Evolutionary conservation across 2,329 filamentous ascomycete species (phyloP).

Genomic region (Pseudogymnoascus sp.): DNA sequence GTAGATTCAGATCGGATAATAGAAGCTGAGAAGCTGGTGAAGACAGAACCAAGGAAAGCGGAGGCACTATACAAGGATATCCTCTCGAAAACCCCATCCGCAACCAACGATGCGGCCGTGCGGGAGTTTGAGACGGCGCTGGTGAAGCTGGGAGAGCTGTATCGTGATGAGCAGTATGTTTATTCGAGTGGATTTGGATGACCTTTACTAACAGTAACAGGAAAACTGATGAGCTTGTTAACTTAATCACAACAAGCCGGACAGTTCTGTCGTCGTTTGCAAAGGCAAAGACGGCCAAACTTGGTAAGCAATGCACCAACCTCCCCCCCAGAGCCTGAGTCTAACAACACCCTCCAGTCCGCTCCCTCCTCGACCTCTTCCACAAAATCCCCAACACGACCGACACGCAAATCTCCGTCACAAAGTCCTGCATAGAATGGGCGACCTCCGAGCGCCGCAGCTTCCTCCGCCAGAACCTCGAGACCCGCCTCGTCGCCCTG

Average conservation of each 20-base stretch:
- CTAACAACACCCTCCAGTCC: slow-evolving; percentile 48
- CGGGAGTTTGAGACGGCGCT: slow-evolving; percentile 87
- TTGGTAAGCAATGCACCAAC: slow-evolving; percentile 54
- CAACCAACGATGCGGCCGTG: slow-evolving; percentile 73
- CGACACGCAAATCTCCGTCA: slow-evolving; percentile 89
- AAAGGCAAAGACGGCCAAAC: slow-evolving; percentile 96
- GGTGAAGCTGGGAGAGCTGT: slow-evolving; percentile 82
- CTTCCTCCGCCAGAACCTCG: slow-evolving; percentile 95
- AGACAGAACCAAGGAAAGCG: slow-evolving; percentile 73
- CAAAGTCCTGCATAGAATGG: slow-evolving; percentile 99
- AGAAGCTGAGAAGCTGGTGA: slow-evolving; percentile 78
- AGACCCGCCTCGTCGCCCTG: slow-evolving; percentile 85
- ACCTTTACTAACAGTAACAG: slow-evolving; percentile 36
- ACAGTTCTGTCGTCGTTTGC: slow-evolving; percentile 91
- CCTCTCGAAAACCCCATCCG: slow-evolving; percentile 72
- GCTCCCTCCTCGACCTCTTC: slow-evolving; percentile 93
- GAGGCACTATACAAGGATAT: slow-evolving; percentile 85
- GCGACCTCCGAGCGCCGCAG: slow-evolving; percentile 87
- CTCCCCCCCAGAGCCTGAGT: neutral
- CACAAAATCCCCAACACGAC: slow-evolving; percentile 86
- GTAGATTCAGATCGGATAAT: slow-evolving; percentile 60
- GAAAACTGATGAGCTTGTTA: slow-evolving; percentile 75
- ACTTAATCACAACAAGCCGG: slow-evolving; percentile 82
- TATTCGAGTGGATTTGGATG: neutral
- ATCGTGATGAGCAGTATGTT: slow-evolving; percentile 75